Base-by-base conservation (phyloP, 1,139 yeast genomes). In the Kurtzmaniella quercitrusa region DNA sequence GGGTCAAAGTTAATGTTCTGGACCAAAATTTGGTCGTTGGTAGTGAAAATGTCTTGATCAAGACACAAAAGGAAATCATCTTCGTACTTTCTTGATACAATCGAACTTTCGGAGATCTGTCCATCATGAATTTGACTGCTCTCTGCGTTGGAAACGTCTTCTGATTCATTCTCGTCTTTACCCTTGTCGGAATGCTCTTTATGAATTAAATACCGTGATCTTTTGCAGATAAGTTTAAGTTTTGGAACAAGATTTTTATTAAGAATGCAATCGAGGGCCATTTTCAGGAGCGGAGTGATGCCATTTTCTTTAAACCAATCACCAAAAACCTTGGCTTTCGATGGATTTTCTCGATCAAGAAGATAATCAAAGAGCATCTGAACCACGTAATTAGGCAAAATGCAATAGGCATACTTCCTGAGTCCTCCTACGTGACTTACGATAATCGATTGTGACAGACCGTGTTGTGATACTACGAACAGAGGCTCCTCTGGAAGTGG, bases 241-340 rank as follows among this genome's bases (percentile, higher is more conserved):
- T 59, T 67, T 18, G 79, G 89, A 57, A 68, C 70, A 51, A 73
- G 68, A 37, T 68, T 62, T 50, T 73, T 73, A 14, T 75, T 65
- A 25, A 76, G 59, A 14, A 82, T 62, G 66, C 81, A 75, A 49
- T 79, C 81, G 8, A 79, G 51, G 3, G 82, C 66, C 21, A 73
- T 52, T 53, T 71, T 77, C n/a, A 80, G 74, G 50, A 79, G 58
- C 41, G 73, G 62, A 38, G 63, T 57, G 15, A 58, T 53, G 3
- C 44, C 48, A 17, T 60, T 50, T n/a, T 51, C 47, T 23, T 50
- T 51, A 40, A 62, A 68, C 49, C 63, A 58, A 3, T 60, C 57
- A 33, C 57, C 58, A 25, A 63, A 53, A 33, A 50, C 51, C 16
- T 49, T 36, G 50, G 52, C 60, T 23, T 64, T 52, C 17, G 62